A percentile compares a stretch with the other conserved stretches of the same genome.
These are phyloP conservation scores for Malassezia sympodialis DNA, from an alignment of 1,284 basidiomycete genomes.

Conservation along the genomic window DNA sequence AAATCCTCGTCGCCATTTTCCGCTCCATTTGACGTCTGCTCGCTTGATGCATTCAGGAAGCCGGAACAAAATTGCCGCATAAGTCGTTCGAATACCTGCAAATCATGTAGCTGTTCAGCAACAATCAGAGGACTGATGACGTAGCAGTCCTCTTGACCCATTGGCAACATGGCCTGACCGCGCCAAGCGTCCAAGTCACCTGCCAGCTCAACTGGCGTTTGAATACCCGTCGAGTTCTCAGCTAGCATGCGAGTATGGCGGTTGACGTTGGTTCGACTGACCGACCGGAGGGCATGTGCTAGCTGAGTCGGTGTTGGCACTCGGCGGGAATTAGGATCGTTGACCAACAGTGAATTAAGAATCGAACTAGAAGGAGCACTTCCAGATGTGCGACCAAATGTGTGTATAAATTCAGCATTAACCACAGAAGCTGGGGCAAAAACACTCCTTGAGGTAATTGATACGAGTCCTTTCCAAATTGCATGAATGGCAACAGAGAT, in stretches of 20 bases:
- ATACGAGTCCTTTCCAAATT: conserved; percentile 44
- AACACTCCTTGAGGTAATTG: conserved; percentile 34
- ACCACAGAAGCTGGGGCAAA: conserved; percentile 15
- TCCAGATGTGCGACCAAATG: conserved; percentile 9
- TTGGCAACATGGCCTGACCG: conserved; percentile 4
- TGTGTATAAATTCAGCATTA: conserved; percentile 7
- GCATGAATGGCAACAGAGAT: conserved; percentile 42
- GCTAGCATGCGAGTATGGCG: background rate
- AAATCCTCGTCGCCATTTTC: conserved; percentile 41
- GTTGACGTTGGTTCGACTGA: background rate
- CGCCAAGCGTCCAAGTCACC: conserved; percentile 6
- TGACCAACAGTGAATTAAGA: conserved; percentile 9
- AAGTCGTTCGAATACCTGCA: conserved; percentile 41
- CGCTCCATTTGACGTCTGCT: conserved; percentile 18
- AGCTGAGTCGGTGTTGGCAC: conserved; percentile 17
- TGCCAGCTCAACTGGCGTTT: background rate
- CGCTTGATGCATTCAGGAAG: conserved; percentile 8
- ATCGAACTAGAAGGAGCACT: conserved; percentile 4
- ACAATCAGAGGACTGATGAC: conserved; percentile 30
- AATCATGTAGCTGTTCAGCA: conserved; percentile 33
- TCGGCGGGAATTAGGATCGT: conserved; percentile 1
- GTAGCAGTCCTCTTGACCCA: conserved; percentile 1
- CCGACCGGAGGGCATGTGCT: conserved; percentile 11
- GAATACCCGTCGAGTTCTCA: conserved; percentile 4
- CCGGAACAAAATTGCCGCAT: conserved; percentile 35